Conservation (phyloP, 2,329 filamentous ascomycete species). For the Waltergamsia citrina region DNA sequence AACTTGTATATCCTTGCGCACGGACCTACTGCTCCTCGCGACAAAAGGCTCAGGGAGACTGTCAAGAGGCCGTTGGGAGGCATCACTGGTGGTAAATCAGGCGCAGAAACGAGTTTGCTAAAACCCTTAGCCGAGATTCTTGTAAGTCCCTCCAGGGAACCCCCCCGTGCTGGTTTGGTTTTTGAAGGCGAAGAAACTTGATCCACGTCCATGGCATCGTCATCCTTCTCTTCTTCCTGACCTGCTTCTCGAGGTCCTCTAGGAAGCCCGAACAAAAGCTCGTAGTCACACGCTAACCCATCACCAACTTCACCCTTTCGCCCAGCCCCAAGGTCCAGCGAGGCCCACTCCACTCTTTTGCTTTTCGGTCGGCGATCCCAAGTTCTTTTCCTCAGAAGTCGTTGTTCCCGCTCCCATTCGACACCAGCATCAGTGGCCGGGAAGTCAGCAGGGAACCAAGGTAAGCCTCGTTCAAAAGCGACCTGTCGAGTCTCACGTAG, state of each 20-base stretch:
- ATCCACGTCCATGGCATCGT: slow-evolving; percentile 21
- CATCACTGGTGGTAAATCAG: slow-evolving; percentile 10
- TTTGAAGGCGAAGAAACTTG: no score
- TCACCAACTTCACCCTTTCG: slow-evolving; percentile 74
- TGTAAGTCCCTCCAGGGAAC: slow-evolving; percentile 11
- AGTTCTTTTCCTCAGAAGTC: slow-evolving; percentile 60
- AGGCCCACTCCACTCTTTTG: slow-evolving; percentile 67
- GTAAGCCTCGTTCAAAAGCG: slow-evolving; percentile 64
- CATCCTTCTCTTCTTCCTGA: slow-evolving; percentile 8
- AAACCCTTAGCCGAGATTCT: no score
- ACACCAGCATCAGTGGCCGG: slow-evolving; percentile 71
- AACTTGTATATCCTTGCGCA: slow-evolving; percentile 84
- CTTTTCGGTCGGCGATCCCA: slow-evolving; percentile 77
- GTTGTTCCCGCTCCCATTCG: slow-evolving; percentile 63
- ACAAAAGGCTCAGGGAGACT: slow-evolving; percentile 56
- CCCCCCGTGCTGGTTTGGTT: no score
- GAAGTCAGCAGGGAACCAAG: slow-evolving; percentile 84
- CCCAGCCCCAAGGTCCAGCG: slow-evolving; percentile 62
- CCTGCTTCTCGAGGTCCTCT: slow-evolving; percentile 7
- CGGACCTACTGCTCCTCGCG: slow-evolving; percentile 58
- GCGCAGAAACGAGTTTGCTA: slow-evolving; percentile 12
- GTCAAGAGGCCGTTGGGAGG: slow-evolving; percentile 39
- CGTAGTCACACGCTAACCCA: slow-evolving; percentile 80
- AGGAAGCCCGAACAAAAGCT: slow-evolving; percentile 43
- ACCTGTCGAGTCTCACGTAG: slow-evolving; percentile 72